Conservation (phyloP, 192 early-diverging fungal genomes). For the Pilobolus umbonatus region DNA sequence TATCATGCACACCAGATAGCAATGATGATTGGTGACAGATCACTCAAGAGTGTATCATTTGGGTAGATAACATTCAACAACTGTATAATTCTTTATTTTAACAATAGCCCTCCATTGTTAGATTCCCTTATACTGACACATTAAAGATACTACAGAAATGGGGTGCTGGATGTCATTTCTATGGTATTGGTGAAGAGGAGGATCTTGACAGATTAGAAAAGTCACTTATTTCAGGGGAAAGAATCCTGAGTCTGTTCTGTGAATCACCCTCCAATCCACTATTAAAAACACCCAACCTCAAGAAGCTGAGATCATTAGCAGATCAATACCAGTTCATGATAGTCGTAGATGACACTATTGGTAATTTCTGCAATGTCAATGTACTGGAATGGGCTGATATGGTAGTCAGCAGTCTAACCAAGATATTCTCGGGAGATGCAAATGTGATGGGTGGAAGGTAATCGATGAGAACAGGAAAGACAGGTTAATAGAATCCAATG, state of each 20-base stretch:
- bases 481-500: neutral
- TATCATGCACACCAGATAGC: conserved; percentile 78
- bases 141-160: conserved; percentile 96
- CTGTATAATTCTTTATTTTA: neutral
- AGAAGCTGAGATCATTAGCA: conserved; percentile 68
- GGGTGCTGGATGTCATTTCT: conserved; percentile 83
- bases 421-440: conserved; percentile 92
- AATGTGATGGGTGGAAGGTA: conserved; percentile 98
- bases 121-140: conserved; percentile 95
- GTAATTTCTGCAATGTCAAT: conserved; percentile 86
- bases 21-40: conserved; percentile 36
- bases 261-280: conserved; percentile 96
- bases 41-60: conserved; percentile 80
- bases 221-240: conserved; percentile 55
- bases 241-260: conserved; percentile 79
- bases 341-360: conserved; percentile 93
- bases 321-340: conserved; percentile 72
- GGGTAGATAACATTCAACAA: conserved; percentile 47
- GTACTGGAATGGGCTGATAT: conserved; percentile 79
- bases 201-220: conserved; percentile 73
- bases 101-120: conserved; percentile 23
- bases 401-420: conserved; percentile 88
- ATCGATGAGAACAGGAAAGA: neutral
- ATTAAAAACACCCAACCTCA: conserved; percentile 75
- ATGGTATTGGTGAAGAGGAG: conserved; percentile 73